A percentile compares a stretch with the other conserved stretches of the same genome.
Evolutionary conservation across 2,329 filamentous ascomycete genomes (phyloP).

Genomic region (Xylaria sp.): DNA sequence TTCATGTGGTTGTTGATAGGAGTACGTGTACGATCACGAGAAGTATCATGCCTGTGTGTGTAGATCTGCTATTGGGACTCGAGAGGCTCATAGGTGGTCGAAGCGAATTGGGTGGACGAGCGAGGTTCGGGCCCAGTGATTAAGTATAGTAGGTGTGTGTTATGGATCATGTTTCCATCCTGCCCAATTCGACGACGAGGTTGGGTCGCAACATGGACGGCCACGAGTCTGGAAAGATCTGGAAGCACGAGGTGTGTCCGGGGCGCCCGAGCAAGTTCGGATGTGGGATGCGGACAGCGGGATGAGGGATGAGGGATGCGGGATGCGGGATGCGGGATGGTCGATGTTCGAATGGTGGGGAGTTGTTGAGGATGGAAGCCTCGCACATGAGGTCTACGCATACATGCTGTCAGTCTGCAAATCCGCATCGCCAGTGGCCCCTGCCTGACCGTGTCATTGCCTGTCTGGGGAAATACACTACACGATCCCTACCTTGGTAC

Average conservation of each 20-base stretch:
- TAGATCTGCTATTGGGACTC: conserved; percentile 30
- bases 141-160: too few species aligned
- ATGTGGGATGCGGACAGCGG: conserved; percentile 7
- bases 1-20: conserved; percentile 22
- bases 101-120: conserved; percentile 42
- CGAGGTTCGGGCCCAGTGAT: conserved; percentile 39
- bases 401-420: conserved; percentile 29
- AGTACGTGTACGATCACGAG: conserved; percentile 30
- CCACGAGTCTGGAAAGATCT: conserved; percentile 31
- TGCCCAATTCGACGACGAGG: conserved; percentile 45
- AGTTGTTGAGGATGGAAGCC: conserved; percentile 33
- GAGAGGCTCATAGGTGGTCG: conserved; percentile 15
- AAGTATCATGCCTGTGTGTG: conserved; percentile 20
- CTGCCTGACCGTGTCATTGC: conserved; percentile 1
- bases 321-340: conserved; percentile 3
- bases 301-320: neutral
- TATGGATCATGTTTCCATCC: conserved; percentile 46
- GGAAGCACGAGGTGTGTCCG: conserved; percentile 29
- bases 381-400: conserved; percentile 24
- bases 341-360: conserved; percentile 42
- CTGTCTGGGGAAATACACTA: conserved; percentile 26
- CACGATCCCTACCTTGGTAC: conserved; percentile 13
- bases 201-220: conserved; percentile 46
- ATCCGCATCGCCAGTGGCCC: neutral
- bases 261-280: conserved; percentile 23